Evolutionary conservation across 805 yeast species (phyloP).

Genomic region (Candida germanica): DNA sequence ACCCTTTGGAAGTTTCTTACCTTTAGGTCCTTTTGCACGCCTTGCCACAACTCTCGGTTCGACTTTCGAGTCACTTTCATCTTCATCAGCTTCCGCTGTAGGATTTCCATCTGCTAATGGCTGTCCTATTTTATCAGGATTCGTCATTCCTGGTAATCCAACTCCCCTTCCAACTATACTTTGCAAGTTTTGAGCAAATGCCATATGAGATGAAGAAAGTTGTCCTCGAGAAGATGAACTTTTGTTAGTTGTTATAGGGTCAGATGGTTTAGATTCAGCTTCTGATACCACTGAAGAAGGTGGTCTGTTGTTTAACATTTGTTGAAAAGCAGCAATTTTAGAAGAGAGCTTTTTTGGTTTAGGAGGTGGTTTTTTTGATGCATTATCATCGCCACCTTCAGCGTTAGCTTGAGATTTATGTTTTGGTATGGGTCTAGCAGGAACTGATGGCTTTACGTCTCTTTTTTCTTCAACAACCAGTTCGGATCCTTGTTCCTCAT

Average conservation of each 20-base stretch:
- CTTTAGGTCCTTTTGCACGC: constrained; percentile 72
- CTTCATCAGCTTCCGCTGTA: constrained; percentile 3
- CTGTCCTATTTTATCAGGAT: constrained; percentile 27
- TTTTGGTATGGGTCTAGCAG: constrained; percentile 6
- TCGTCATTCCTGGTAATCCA: constrained; percentile 53
- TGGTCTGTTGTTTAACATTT: constrained; percentile 50
- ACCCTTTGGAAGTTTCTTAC: constrained; percentile 63
- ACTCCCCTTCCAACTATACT: constrained; percentile 54
- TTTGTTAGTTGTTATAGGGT: not conserved
- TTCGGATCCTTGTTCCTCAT: no score
- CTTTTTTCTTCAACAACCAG: no score
- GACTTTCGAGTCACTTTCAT: constrained; percentile 19
- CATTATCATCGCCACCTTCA: not conserved
- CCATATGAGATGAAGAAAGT: constrained; percentile 36
- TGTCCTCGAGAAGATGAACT: constrained; percentile 12
- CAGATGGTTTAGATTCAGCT: not conserved
- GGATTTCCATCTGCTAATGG: constrained; percentile 11
- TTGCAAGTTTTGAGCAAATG: constrained; percentile 57
- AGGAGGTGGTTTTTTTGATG: constrained; percentile 46
- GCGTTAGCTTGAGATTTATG: not conserved
- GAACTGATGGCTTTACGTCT: constrained; percentile 7
- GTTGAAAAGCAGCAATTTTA: constrained; percentile 77
- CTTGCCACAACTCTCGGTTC: constrained; percentile 19
- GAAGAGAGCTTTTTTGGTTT: constrained; percentile 78
- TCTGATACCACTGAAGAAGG: not conserved